Evolutionary conservation across 768 basidiomycete genomes (phyloP), one percentile per base, ranked within the genome.

Genomic region (Lactarius hengduanensis): DNA sequence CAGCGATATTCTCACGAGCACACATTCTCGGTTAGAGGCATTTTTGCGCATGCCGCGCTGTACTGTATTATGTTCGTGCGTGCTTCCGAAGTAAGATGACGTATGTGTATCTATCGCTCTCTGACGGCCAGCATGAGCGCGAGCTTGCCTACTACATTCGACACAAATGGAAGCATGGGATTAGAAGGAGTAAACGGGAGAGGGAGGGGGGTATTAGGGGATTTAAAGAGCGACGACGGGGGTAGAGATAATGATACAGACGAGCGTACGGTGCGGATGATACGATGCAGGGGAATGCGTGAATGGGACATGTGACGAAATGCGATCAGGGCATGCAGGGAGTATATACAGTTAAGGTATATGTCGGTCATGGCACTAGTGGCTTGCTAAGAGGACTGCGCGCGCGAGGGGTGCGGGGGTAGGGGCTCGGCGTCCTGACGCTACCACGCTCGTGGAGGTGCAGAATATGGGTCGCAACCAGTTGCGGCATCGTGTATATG

Each of bases 391-490:
- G 66, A 4, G 62, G 66, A 41, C 66, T 67, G 41, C 62, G 53
- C 7, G 40, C 36, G 22, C 62, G 66, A 6, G 43, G 57, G 4
- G 62, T 26, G 10, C 58, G 66, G 20, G 57, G 57, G 53, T 32
- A 16, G 32, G 50, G 9, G 53, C 20, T 56, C 5, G 66, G 67
- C 68, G 59, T 57, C 45, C 64, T 69, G 26, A 54, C 57, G 15
- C 36, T 9, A 16, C 67, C 57, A 59, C 69, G 69, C 6, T 70
- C 69, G n/a, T 65, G 63, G 16, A 65, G 61, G 61, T 67, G 67
- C 59, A 70, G 40, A 15, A 63, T 62, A 28, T 69, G 69, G 45
- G 67, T 63, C 61, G 69, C 69, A 62, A 70, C 69, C 60, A 70
- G 69, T 56, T 70, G 67, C 54, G 67, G 45, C 68, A 70, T 70